Evolutionary conservation across 495 filamentous ascomycete species (phyloP).

Genomic region (Penicillium egyptiacum): DNA sequence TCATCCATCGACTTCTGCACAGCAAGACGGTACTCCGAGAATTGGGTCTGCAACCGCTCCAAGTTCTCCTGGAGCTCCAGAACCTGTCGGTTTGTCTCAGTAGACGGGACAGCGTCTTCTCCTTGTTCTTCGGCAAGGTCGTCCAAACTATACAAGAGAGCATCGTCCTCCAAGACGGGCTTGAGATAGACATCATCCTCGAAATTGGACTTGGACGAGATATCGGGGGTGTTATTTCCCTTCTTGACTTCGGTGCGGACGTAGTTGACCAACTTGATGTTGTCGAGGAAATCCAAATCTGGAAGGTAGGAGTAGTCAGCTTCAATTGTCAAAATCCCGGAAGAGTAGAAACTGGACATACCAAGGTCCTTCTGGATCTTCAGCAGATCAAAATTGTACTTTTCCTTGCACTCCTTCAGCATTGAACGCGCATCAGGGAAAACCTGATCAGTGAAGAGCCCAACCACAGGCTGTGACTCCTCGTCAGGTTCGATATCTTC

Average conservation of each 20-base stretch:
- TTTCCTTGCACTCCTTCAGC: constrained; percentile 69
- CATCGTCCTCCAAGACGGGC: constrained; percentile 87
- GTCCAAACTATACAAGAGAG: constrained; percentile 78
- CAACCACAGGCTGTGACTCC: constrained; percentile 63
- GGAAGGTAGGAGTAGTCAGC: constrained; percentile 18
- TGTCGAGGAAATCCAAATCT: constrained; percentile 80
- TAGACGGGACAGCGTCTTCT: constrained; percentile 23
- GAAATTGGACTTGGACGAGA: constrained; percentile 59
- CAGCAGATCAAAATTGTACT: constrained; percentile 72
- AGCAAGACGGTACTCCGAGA: constrained; percentile 66
- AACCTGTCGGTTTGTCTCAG: constrained; percentile 56
- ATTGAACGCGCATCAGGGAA: constrained; percentile 66
- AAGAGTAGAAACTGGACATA: constrained; percentile 39
- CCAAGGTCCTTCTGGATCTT: constrained; percentile 61
- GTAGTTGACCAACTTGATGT: constrained; percentile 84
- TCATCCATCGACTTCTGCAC: constrained; percentile 72
- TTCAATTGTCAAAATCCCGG: neutral
- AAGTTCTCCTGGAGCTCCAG: constrained; percentile 69
- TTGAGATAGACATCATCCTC: constrained; percentile 74
- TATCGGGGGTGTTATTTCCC: constrained; percentile 52
- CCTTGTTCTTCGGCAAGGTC: constrained; percentile 57
- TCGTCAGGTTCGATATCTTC: constrained; percentile 73
- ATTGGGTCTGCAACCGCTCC: constrained; percentile 62
- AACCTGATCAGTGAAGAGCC: constrained; percentile 67
- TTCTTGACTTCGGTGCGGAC: constrained; percentile 57